These are phyloP conservation scores for Solanum clarkiae DNA, from an alignment of 257 asterid genomes.

Conservation along the genomic window DNA sequence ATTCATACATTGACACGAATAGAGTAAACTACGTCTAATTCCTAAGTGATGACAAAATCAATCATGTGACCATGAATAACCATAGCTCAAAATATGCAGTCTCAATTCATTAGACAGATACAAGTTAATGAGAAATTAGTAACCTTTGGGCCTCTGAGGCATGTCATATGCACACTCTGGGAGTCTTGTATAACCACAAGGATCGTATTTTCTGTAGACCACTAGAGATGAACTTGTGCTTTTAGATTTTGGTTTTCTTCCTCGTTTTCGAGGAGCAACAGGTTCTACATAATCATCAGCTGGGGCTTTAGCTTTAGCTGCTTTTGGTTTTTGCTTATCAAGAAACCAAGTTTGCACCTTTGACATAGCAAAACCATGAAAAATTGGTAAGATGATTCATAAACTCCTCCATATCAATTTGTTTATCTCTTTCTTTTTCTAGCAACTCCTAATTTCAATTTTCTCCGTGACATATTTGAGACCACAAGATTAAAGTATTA, in stretches of 20 bases:
- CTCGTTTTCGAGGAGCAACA: slow-evolving; percentile 6
- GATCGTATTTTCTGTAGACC: neutral
- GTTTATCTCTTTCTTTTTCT: no score
- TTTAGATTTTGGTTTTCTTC: slow-evolving; percentile 13
- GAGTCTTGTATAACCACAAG: neutral
- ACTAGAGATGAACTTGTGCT: slow-evolving; percentile 12
- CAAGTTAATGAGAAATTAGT: neutral
- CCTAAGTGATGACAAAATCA: neutral
- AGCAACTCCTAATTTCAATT: neutral
- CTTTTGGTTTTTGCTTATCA: slow-evolving; percentile 20
- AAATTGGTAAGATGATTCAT: neutral
- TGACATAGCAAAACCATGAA: neutral
- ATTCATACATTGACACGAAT: neutral
- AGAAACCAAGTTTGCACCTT: slow-evolving; percentile 71
- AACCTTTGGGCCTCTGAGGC: slow-evolving; percentile 1
- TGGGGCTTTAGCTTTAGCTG: slow-evolving; percentile 14
- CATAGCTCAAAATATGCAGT: neutral
- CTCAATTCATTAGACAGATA: neutral
- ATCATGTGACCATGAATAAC: neutral
- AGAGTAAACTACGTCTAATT: neutral
- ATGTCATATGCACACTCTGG: slow-evolving; percentile 1
- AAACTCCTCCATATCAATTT: neutral
- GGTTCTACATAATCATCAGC: neutral
- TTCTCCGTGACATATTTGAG: neutral
- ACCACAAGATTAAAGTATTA: no score